These are phyloP conservation scores for Candida mattraensis DNA, from an alignment of 805 yeast species.

Conservation along the genomic window DNA sequence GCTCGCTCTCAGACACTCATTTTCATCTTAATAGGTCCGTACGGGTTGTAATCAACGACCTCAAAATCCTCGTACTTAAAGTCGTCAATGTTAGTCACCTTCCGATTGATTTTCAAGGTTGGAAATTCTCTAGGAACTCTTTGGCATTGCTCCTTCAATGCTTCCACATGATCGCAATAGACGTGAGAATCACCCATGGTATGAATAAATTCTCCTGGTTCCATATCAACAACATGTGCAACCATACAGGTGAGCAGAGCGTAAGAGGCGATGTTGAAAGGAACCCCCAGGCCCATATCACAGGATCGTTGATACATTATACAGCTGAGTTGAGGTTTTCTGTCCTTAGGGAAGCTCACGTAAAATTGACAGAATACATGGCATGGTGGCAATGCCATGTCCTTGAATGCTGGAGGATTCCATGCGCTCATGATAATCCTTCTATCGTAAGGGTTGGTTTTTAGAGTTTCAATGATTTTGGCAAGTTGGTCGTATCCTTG, in stretches of 20 bases:
- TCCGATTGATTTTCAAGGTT: slow-evolving; percentile 64
- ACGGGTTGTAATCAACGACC: slow-evolving; percentile 76
- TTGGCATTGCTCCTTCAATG: slow-evolving; percentile 73
- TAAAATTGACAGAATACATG: slow-evolving; percentile 96
- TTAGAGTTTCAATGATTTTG: slow-evolving; percentile 74
- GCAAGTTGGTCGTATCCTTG: slow-evolving; percentile 89
- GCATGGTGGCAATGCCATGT: slow-evolving; percentile 98
- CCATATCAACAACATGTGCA: slow-evolving; percentile 93
- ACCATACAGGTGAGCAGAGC: slow-evolving; percentile 92
- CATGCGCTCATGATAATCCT: slow-evolving; percentile 95
- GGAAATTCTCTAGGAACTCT: slow-evolving; percentile 85
- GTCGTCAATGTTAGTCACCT: slow-evolving; percentile 75
- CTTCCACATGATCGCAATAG: slow-evolving; percentile 89
- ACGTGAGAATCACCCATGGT: slow-evolving; percentile 98
- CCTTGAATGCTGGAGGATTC: slow-evolving; percentile 94
- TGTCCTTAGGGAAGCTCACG: slow-evolving; percentile 72
- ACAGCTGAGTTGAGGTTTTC: slow-evolving; percentile 76
- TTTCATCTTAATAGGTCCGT: slow-evolving; percentile 84
- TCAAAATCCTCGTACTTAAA: slow-evolving; percentile 88
- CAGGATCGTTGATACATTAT: slow-evolving; percentile 95
- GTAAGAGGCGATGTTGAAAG: slow-evolving; percentile 96
- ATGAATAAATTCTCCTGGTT: slow-evolving; percentile 93
- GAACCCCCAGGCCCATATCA: slow-evolving; percentile 99
- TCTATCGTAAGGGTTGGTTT: slow-evolving; percentile 89
- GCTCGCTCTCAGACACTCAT: slow-evolving; percentile 78